Evolutionary conservation across 768 basidiomycete genomes (phyloP).

Genomic region (Sporobolomyces phaffii): DNA sequence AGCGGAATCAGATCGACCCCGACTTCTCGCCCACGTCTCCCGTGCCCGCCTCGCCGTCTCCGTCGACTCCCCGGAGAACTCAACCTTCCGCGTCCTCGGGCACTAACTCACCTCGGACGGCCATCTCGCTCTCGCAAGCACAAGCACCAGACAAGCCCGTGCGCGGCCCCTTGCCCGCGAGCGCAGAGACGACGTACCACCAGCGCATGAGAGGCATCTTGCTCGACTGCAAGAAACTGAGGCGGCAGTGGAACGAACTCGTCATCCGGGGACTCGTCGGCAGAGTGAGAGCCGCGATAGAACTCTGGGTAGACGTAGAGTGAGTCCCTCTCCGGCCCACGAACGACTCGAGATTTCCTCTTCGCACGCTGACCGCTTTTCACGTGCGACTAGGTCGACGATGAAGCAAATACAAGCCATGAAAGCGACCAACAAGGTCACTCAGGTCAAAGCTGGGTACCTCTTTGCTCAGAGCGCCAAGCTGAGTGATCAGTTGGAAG

Average conservation of each 20-base stretch:
- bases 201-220: slow-evolving; percentile 21
- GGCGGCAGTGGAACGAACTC: slow-evolving; percentile 30
- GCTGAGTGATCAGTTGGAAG: slow-evolving; percentile 31
- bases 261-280: slow-evolving; percentile 32
- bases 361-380: no score
- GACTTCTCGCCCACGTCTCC: slow-evolving; percentile 22
- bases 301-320: slow-evolving; percentile 38
- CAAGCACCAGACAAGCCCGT: slow-evolving; percentile 1
- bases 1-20: slow-evolving; percentile 21
- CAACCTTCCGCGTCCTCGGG: neutral
- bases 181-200: slow-evolving; percentile 32
- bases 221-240: slow-evolving; percentile 26
- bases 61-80: slow-evolving; percentile 9
- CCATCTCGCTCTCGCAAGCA: slow-evolving; percentile 8
- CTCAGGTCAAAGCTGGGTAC: slow-evolving; percentile 29
- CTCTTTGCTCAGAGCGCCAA: slow-evolving; percentile 30
- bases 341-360: neutral
- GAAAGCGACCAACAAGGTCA: slow-evolving; percentile 5
- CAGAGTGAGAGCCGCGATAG: slow-evolving; percentile 22
- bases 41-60: slow-evolving; percentile 9
- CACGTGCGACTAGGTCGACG: slow-evolving; percentile 6
- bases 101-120: slow-evolving; percentile 13
- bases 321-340: neutral
- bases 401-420: slow-evolving; percentile 22
- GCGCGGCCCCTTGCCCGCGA: slow-evolving; percentile 12